phyloP scores from a whole-genome alignment of 1,284 basidiomycete genomes.

The Apiotrichum sp. region DNA sequence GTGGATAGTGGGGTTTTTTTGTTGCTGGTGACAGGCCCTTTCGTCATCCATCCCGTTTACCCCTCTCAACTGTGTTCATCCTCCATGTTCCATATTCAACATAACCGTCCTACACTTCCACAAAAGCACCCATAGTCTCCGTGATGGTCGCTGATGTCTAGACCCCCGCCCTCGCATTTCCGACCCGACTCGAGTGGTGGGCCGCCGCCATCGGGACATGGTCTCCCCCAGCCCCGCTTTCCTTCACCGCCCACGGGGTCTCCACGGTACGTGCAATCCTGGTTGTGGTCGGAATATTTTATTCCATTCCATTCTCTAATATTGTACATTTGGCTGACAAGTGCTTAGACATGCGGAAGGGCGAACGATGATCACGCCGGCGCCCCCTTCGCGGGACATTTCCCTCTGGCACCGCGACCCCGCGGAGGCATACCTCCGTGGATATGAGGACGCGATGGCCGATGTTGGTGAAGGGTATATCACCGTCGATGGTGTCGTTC shows the following conservation, averaged over 20 bases:
- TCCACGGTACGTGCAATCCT: background rate
- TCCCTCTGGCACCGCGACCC: background rate
- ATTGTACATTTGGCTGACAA: no score
- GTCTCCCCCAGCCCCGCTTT: background rate
- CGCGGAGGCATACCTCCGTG: conserved; percentile 2
- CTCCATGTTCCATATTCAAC: no score
- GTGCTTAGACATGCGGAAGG: background rate
- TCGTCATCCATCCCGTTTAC: no score
- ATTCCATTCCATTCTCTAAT: no score
- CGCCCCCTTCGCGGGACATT: background rate
- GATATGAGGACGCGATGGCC: conserved; percentile 10
- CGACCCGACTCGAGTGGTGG: no score
- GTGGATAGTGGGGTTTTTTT: no score
- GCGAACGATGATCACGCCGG: conserved; percentile 6
- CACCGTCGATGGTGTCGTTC: conserved; percentile 6
- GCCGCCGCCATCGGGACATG: no score
- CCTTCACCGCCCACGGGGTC: background rate
- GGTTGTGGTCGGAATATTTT: no score
- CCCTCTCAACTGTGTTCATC: no score
- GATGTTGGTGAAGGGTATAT: conserved; percentile 7
- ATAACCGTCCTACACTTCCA: no score
- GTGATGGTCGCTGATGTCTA: background rate
- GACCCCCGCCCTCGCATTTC: background rate
- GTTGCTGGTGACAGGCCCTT: no score
- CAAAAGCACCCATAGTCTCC: no score